Evolutionary conservation across 116 monocot genomes (phyloP).

Genomic region (Trichopus zeylanicus): DNA sequence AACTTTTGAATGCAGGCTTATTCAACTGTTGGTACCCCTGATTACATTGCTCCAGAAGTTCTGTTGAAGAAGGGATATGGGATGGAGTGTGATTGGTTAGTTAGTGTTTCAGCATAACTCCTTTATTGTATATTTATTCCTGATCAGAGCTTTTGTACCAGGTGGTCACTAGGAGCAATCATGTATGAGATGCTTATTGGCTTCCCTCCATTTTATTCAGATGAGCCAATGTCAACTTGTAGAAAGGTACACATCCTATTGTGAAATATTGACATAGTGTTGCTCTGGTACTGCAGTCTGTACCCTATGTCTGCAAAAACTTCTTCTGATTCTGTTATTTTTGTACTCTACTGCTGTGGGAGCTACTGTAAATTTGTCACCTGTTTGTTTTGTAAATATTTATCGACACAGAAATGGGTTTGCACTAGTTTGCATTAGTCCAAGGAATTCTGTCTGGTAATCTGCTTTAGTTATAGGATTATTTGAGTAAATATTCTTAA

Average conservation of each 20-base stretch:
- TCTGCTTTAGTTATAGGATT: too few relatives aligned
- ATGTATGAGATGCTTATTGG: constrained; percentile 35
- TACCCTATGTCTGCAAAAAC: too few relatives aligned
- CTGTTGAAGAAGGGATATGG: constrained; percentile 81
- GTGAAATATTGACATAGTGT: too few relatives aligned
- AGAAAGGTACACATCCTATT: constrained; percentile 22
- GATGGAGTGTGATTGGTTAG: constrained; percentile 80
- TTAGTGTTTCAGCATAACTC: neutral
- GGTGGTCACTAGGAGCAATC: constrained; percentile 40
- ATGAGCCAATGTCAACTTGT: constrained; percentile 24
- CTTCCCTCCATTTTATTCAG: constrained; percentile 33
- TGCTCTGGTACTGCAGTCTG: too few relatives aligned
- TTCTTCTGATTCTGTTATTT: too few relatives aligned
- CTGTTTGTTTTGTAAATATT: too few relatives aligned
- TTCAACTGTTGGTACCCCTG: constrained; percentile 79
- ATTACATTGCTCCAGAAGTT: constrained; percentile 84
- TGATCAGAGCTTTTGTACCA: neutral
- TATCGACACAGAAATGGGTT: too few relatives aligned
- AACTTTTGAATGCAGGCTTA: constrained; percentile 45
- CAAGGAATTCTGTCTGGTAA: too few relatives aligned
- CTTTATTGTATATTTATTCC: neutral
- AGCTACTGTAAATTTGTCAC: too few relatives aligned
- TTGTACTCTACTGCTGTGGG: too few relatives aligned
- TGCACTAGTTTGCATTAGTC: too few relatives aligned
- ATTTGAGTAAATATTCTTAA: too few relatives aligned